phyloP scores from a whole-genome alignment of 2,329 filamentous ascomycete species.

The Teratosphaeria gauchensis region DNA sequence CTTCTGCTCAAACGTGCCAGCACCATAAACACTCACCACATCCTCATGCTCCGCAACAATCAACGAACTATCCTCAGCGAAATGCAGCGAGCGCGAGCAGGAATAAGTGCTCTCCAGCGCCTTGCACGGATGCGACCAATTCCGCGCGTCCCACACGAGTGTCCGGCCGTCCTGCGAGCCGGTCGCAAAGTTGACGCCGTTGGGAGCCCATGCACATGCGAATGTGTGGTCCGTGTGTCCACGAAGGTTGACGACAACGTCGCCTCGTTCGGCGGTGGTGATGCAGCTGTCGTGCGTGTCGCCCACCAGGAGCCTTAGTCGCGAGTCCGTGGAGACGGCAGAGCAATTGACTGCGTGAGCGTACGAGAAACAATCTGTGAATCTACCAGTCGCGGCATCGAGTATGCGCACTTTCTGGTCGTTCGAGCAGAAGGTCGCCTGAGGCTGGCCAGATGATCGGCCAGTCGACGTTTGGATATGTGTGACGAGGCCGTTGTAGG shows the following conservation, averaged over 20 bases:
- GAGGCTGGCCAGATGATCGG: slow-evolving; percentile 37
- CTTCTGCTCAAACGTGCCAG: slow-evolving; percentile 51
- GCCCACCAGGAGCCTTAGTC: slow-evolving; percentile 63
- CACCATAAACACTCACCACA: slow-evolving; percentile 61
- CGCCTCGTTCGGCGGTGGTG: slow-evolving; percentile 52
- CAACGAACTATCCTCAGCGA: slow-evolving; percentile 62
- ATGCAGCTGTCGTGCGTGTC: slow-evolving; percentile 58
- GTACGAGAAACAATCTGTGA: slow-evolving; percentile 48
- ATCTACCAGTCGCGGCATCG: slow-evolving; percentile 48
- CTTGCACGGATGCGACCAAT: slow-evolving; percentile 48
- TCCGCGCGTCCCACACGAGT: slow-evolving; percentile 67
- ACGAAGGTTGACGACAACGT: slow-evolving; percentile 44
- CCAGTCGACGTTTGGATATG: slow-evolving; percentile 45
- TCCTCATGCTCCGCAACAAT: slow-evolving; percentile 70
- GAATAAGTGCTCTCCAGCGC: slow-evolving; percentile 57
- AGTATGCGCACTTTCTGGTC: slow-evolving; percentile 46
- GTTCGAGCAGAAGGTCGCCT: slow-evolving; percentile 49
- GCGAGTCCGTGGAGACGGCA: slow-evolving; percentile 59
- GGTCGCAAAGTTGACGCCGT: slow-evolving; percentile 67
- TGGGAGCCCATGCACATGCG: slow-evolving; percentile 69
- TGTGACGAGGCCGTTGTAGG: slow-evolving; percentile 47
- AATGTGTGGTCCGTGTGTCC: slow-evolving; percentile 60
- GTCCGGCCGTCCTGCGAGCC: slow-evolving; percentile 66
- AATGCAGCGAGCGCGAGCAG: slow-evolving; percentile 58
- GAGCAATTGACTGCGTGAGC: slow-evolving; percentile 61